phyloP scores from a whole-genome alignment of 1,284 basidiomycete genomes.

The Moniliophthora roreri region DNA sequence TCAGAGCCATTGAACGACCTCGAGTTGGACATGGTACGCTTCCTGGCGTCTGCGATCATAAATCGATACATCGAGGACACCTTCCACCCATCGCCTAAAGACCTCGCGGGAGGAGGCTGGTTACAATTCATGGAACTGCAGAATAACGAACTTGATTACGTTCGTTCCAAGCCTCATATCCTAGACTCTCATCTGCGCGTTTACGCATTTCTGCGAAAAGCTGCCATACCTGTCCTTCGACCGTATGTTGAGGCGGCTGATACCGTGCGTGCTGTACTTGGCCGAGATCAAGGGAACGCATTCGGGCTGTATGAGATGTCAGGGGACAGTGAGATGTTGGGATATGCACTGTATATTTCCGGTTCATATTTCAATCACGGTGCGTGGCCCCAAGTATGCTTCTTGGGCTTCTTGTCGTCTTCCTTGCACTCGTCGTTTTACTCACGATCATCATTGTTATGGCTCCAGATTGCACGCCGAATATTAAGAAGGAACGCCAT shows the following conservation, averaged over 20 bases:
- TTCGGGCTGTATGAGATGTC: constrained; percentile 65
- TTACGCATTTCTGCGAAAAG: constrained; percentile 45
- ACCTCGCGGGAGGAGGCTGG: constrained; percentile 29
- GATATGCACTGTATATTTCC: constrained; percentile 59
- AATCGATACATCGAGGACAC: constrained; percentile 36
- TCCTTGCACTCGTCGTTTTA: constrained; percentile 1
- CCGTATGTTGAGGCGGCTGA: constrained; percentile 37
- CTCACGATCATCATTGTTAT: constrained; percentile 2
- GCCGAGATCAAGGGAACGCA: constrained; percentile 63
- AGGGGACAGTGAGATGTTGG: constrained; percentile 60
- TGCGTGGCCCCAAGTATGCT: constrained; percentile 25
- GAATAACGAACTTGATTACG: constrained; percentile 44
- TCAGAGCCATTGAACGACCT: constrained; percentile 39
- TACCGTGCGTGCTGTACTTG: constrained; percentile 48
- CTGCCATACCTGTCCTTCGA: constrained; percentile 31
- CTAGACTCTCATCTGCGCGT: constrained; percentile 45
- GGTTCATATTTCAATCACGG: constrained; percentile 71
- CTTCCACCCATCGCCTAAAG: constrained; percentile 9
- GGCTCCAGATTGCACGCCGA: constrained; percentile 58
- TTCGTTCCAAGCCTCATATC: constrained; percentile 39
- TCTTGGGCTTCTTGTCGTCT: background rate
- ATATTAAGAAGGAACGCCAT: constrained; percentile 49
- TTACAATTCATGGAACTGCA: constrained; percentile 45
- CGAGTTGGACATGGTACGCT: constrained; percentile 54
- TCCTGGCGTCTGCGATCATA: constrained; percentile 45